Evolutionary conservation across 1,139 yeast genomes (phyloP).

Genomic region (Geotrichum histeridarum): DNA sequence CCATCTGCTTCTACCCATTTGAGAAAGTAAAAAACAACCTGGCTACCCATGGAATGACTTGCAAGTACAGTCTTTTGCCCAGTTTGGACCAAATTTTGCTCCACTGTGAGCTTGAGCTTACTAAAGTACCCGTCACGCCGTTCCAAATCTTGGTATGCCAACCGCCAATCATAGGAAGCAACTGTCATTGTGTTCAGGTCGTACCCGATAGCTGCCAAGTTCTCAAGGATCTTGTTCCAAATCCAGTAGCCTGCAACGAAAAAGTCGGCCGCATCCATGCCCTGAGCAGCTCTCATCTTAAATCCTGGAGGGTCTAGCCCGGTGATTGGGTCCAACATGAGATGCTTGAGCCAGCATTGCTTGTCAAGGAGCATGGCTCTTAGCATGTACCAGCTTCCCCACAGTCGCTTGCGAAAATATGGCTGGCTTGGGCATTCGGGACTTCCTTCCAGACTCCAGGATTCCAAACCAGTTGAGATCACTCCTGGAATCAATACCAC

Average conservation of each 20-base stretch:
- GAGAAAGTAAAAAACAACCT: slow-evolving; percentile 76
- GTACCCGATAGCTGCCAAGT: slow-evolving; percentile 88
- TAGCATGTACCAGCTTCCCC: slow-evolving; percentile 97
- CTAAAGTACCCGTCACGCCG: slow-evolving; percentile 79
- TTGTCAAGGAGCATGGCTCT: slow-evolving; percentile 88
- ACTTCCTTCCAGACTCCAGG: slow-evolving; percentile 77
- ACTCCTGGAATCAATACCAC: slow-evolving; percentile 96
- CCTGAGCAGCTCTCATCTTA: slow-evolving; percentile 84
- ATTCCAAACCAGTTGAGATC: slow-evolving; percentile 88
- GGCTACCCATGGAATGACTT: slow-evolving; percentile 97
- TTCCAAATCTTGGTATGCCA: slow-evolving; percentile 84
- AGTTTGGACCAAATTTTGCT: slow-evolving; percentile 45
- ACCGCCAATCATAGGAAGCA: slow-evolving; percentile 95
- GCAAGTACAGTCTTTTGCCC: slow-evolving; percentile 74
- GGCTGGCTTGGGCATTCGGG: slow-evolving; percentile 76
- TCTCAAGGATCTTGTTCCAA: slow-evolving; percentile 91
- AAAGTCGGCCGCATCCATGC: slow-evolving; percentile 95
- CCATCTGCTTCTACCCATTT: slow-evolving; percentile 90
- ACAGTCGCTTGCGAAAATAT: slow-evolving; percentile 82
- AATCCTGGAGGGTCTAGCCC: slow-evolving; percentile 87
- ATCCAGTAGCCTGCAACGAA: slow-evolving; percentile 98
- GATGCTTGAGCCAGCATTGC: slow-evolving; percentile 86
- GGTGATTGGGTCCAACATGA: slow-evolving; percentile 82
- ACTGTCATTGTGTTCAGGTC: slow-evolving; percentile 85
- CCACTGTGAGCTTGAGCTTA: slow-evolving; percentile 67